Evolutionary conservation across 202 grass and related monocot species (phyloP), one percentile per base, ranked within the genome.

Genomic region (Schoenoplectus tabernaemontani): DNA sequence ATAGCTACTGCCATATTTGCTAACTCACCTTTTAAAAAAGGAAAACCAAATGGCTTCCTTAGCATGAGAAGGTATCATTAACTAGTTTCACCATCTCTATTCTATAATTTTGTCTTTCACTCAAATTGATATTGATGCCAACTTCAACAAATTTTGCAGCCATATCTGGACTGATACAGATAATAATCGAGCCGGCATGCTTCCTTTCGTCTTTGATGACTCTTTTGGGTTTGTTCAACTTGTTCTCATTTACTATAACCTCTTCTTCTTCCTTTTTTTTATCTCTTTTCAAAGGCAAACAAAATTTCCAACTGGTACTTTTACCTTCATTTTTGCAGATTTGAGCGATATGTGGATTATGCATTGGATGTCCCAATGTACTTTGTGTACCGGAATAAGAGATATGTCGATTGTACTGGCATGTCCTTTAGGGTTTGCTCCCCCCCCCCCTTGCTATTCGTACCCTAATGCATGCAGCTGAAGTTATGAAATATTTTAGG

Each of bases 101-200:
- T 61, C 28, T 56, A 69, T 33, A 5, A 22, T 65, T 65, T 64
- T 47, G 32, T 84, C 3, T 79, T 62, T 7, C 22, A 72, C 32
- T 30, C 30, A 9, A 75, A 56, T 34, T n/a, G 9, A 33, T 82
- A 37, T 48, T 80, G 54, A 44, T 88, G 78, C 84, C 44, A 62
- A 32, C 9, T 26, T 71, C 59, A 61, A 32, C 20, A 20, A 68
- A 66, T 67, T 63, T 48, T 92, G 82, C 88, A 98, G 96, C 86
- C 89, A 98, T 60, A 86, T 95, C 32, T 98, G 96, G 96, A 98
- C 96, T 33, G 96, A 98, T 84, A 98, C 96, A 60, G 96, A 98
- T 66, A 98, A 98, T 87, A 90, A 98, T 66, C 91, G 96, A 23
- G 42, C 91, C 30, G 96, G 91, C 48, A 98, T 98, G 96, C 92